Evolutionary conservation across 345 rosid species (phyloP).

Genomic region (Clausena lansium): DNA sequence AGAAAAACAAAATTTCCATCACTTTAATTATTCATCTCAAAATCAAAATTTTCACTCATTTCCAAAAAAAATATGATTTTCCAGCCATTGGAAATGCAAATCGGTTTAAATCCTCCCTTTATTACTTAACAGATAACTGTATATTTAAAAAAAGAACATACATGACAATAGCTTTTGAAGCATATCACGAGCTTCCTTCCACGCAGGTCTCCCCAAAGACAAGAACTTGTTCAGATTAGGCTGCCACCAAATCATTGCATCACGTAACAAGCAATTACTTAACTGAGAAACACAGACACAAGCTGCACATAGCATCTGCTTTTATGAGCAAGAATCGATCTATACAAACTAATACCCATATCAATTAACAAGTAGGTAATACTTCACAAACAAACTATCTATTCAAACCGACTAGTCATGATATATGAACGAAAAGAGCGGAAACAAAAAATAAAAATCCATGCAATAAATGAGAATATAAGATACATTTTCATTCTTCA

Average conservation of each 20-base stretch:
- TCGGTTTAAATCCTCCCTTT: not conserved
- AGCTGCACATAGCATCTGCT: not conserved
- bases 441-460: no score
- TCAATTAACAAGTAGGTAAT: no score
- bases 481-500: no score
- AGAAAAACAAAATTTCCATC: constrained; percentile 11
- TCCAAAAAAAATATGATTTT: not conserved
- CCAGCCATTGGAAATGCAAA: not conserved
- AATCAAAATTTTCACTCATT: not conserved
- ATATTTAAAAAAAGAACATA: constrained; percentile 24
- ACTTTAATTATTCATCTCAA: not conserved
- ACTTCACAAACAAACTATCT: not conserved
- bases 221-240: constrained; percentile 73
- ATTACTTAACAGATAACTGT: not conserved
- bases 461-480: not conserved
- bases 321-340: not conserved
- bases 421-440: not conserved
- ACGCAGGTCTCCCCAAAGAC: constrained; percentile 86
- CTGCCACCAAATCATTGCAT: constrained; percentile 45
- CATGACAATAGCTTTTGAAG: constrained; percentile 81
- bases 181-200: constrained; percentile 93
- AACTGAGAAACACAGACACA: not conserved
- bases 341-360: not conserved
- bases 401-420: not conserved
- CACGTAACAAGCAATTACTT: not conserved